Percentiles rank a stretch among this genome's conserved stretches.
These are phyloP conservation scores for Kalanchoe fedtschenkoi DNA, from an alignment of 164 flowering plant genomes.

Conservation along the genomic window DNA sequence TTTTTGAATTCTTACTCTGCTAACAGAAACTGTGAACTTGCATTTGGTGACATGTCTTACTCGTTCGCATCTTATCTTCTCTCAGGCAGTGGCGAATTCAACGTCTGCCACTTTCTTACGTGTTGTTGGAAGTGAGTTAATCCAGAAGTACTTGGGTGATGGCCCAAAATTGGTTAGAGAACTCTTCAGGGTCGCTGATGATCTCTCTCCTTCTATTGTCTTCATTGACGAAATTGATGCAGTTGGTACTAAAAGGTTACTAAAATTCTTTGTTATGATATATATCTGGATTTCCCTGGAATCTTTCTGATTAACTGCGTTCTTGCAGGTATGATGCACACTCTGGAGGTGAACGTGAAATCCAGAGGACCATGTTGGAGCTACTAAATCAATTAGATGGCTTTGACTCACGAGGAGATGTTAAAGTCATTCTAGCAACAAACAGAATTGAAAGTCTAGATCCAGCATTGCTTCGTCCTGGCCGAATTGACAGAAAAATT, in stretches of 20 bases:
- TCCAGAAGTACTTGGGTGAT: slow-evolving; percentile 91
- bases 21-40: no score
- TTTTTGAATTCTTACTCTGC: no score
- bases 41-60: no score
- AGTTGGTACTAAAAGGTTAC: slow-evolving; percentile 80
- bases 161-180: slow-evolving; percentile 94
- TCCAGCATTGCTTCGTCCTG: slow-evolving; percentile 90
- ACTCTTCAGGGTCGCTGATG: slow-evolving; percentile 91
- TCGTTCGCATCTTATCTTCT: background rate
- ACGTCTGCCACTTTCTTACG: slow-evolving; percentile 92
- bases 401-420: slow-evolving; percentile 88
- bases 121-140: slow-evolving; percentile 87
- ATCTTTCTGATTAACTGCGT: background rate
- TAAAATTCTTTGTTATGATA: background rate
- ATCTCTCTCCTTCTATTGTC: slow-evolving; percentile 88
- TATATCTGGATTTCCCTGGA: background rate
- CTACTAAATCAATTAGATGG: slow-evolving; percentile 89
- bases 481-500: slow-evolving; percentile 82
- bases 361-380: slow-evolving; percentile 93
- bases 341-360: slow-evolving; percentile 94
- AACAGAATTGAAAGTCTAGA: slow-evolving; percentile 86
- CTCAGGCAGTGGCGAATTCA: slow-evolving; percentile 91
- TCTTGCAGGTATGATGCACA: slow-evolving; percentile 73
- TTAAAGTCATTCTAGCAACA: slow-evolving; percentile 90
- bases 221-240: slow-evolving; percentile 98